Conservation (phyloP, 495 filamentous ascomycete genomes). For the Xylaria palmicola region DNA sequence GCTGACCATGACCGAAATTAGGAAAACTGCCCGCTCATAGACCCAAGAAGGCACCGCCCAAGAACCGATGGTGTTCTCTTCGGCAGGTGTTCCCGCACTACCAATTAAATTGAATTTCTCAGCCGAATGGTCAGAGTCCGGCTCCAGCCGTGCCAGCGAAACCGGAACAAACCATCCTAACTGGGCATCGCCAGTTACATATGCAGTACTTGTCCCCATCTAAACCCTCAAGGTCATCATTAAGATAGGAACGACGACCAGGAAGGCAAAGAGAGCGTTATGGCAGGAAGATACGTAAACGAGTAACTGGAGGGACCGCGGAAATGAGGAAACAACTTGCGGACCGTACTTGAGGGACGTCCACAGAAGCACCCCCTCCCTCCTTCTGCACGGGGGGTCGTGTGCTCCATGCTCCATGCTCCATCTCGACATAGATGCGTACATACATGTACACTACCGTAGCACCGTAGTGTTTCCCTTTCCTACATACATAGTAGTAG, state of each 20-base stretch:
- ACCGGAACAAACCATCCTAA: not conserved
- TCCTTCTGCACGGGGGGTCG: not conserved
- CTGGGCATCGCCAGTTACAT: not conserved
- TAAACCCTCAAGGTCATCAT: not conserved
- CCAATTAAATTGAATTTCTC: too few species aligned
- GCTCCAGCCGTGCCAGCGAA: too few species aligned
- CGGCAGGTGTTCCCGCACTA: too few species aligned
- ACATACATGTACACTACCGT: not conserved
- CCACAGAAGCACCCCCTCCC: not conserved
- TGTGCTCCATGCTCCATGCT: not conserved
- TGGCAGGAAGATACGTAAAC: not conserved
- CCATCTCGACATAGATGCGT: not conserved
- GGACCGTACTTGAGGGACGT: not conserved
- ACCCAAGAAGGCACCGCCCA: not conserved
- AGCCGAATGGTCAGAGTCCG: too few species aligned
- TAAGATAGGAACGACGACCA: not conserved
- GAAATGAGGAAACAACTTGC: not conserved
- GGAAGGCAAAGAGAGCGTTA: not conserved
- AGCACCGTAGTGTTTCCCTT: not conserved
- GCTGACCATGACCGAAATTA: not conserved
- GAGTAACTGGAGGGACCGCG: not conserved
- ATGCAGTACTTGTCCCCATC: not conserved
- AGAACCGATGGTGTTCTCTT: not conserved
- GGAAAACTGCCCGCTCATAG: not conserved
- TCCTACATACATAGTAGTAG: too few species aligned